Base-by-base conservation (phyloP, 768 basidiomycete species). In the Podaxis pistillaris region DNA sequence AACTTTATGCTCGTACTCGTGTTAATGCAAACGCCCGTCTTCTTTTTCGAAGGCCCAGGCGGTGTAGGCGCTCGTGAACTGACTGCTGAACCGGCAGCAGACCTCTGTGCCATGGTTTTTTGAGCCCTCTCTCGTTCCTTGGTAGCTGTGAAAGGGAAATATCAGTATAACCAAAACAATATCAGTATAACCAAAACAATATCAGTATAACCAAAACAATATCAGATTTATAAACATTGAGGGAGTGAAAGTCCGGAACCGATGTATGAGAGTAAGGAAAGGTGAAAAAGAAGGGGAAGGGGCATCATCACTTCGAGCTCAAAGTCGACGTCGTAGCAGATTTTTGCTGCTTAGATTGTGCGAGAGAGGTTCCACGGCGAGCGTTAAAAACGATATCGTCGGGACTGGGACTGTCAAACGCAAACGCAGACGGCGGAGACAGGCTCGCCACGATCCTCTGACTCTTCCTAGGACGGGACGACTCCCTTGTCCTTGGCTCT, bases 301-400 rank as follows among this genome's bases (percentile, higher is more conserved):
- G 65, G 57, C 58, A 67, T 65, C 62, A 63, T 64, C 58, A 62
- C 60, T 67, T 64, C 44, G 65, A 62, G 56, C 68, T 62, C 46
- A 57, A 57, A 26, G 65, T 44, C 19, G 68, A 63, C 24, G 66
- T 51, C 64, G 67, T 68, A 64, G 62, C 19, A 47, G 74, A 67
- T 36, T 68, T 66, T 26, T 69, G 6, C 7, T 63, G 36, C 11
- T 62, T 65, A 37, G 68, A 55, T 46, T 67, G 65, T 5, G 63
- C 64, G 36, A 71, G 66, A 47, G 64, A 76, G 3, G 94, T 91
- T 51, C 91, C 91, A 58, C 83, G 86, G 54, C 94, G 86, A 58
- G 94, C 92, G 67, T 85, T 86, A 68, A 91, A 78, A 8, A 98
- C 87, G 65, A 92, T 75, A 69, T 98, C 96, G 67, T 98, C 96